Base-by-base conservation (phyloP, 371 early-diverging fungal genomes). In the Mortierella sp. region DNA sequence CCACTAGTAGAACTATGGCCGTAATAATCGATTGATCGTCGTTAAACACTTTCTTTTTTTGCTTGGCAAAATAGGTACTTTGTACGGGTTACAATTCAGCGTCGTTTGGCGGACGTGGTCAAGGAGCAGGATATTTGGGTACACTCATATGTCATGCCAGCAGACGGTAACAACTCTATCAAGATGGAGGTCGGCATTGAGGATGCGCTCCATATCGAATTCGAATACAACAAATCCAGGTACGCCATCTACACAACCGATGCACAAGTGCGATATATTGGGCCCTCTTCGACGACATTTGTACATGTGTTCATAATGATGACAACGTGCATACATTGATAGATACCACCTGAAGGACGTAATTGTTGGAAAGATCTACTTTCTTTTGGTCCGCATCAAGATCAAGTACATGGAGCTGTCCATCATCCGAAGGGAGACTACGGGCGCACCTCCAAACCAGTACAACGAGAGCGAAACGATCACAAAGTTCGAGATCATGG, bases 401-500 rank as follows among this genome's bases (percentile, higher is more conserved):
- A 96, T 99, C 81, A 98, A 97, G 73, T 93, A 97, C 64, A 98
- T 99, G 98, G 99, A 99, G 73, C 87, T 99, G 37, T 95, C 96
- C 21, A 98, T 99, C 65, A 95, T 98, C 52, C 89, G 98, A 31
- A 86, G 98, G n/a, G 99, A 99, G 80, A 95, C 97, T 0, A 96
- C 97, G 4, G 99, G 98, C 7, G 91, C 92, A 48, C 95, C 93
- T 31, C 97, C 97, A 14, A 98, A 97, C 72, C 93, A 97, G 76
- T 97, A 95, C 83, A 96, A 96, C 72, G 98, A 99, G 83, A 96
- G 94, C 78, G 98, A 99, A 81, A 98, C 97, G 0, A 91, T 99
- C 32, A 97, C 98, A 53, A 96, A 95, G 80, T 98, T 95, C 75
- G 98, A 99, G 79, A 98, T 99, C 72, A 98, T 99, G 98, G 99